Conservation (phyloP, 2,329 filamentous ascomycete genomes). For the Hysterium pulicare region DNA sequence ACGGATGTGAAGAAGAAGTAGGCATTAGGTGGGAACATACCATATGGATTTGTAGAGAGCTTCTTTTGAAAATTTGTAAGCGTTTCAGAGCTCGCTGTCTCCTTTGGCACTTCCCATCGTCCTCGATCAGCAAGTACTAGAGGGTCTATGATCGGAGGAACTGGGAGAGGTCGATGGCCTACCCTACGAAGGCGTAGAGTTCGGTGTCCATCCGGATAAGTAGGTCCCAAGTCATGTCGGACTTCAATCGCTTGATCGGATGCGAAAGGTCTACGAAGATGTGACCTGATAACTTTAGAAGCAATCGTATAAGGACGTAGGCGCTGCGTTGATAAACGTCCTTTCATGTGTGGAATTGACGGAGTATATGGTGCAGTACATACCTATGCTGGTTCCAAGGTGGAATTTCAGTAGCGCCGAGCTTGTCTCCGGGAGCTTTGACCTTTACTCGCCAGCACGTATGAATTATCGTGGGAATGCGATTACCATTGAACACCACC, state of each 20-base stretch:
- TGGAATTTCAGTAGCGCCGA: too few relatives aligned
- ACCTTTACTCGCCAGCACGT: too few relatives aligned
- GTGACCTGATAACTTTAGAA: constrained; percentile 4
- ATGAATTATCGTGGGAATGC: too few relatives aligned
- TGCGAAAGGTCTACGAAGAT: constrained; percentile 11
- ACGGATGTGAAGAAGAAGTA: neutral
- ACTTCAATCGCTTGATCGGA: constrained; percentile 11
- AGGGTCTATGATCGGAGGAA: constrained; percentile 50
- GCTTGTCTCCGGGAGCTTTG: too few relatives aligned
- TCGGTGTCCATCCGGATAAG: constrained; percentile 26
- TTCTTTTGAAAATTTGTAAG: constrained; percentile 55
- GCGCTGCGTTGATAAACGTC: constrained; percentile 15
- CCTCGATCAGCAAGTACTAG: constrained; percentile 33
- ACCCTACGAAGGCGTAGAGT: constrained; percentile 33
- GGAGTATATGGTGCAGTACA: constrained; percentile 1
- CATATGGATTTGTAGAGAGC: constrained; percentile 62
- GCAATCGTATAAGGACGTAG: constrained; percentile 12
- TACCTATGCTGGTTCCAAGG: too few relatives aligned
- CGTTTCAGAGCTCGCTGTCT: constrained; percentile 38
- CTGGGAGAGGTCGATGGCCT: constrained; percentile 38
- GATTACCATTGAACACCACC: too few relatives aligned
- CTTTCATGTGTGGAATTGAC: constrained; percentile 24
- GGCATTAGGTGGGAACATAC: constrained; percentile 39
- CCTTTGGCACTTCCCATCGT: constrained; percentile 40
- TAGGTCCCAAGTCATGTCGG: constrained; percentile 24